phyloP scores from a whole-genome alignment of 768 basidiomycete genomes.

The Xerocomellus amylosporus region DNA sequence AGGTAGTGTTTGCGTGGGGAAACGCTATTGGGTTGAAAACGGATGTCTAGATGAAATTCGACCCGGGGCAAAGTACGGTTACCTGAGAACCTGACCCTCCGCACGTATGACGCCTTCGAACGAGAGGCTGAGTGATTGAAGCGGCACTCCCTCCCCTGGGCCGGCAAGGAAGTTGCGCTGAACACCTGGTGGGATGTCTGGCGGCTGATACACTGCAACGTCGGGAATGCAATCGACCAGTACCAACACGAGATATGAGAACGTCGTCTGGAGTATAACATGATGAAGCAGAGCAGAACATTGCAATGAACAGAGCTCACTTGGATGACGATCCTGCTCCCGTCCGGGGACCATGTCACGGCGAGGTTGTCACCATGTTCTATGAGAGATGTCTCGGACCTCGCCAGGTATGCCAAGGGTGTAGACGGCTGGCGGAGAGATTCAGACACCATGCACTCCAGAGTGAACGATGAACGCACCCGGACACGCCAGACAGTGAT shows the following conservation, averaged over 20 bases:
- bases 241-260: constrained; percentile 76
- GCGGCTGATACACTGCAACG: constrained; percentile 53
- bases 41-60: not conserved
- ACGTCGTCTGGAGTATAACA: constrained; percentile 56
- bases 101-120: constrained; percentile 82
- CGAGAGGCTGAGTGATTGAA: constrained; percentile 65
- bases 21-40: constrained; percentile 44
- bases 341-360: constrained; percentile 82
- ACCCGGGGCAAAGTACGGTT: constrained; percentile 1
- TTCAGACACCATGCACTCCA: not conserved
- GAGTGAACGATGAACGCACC: constrained; percentile 42
- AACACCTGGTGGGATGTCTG: constrained; percentile 45
- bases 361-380: constrained; percentile 81
- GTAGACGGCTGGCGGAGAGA: constrained; percentile 55
- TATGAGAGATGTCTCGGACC: constrained; percentile 71
- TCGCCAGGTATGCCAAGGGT: constrained; percentile 67
- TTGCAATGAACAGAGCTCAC: constrained; percentile 40
- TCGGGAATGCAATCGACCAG: constrained; percentile 57
- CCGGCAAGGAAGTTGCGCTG: constrained; percentile 73
- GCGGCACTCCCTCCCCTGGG: constrained; percentile 71
- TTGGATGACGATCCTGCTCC: constrained; percentile 73
- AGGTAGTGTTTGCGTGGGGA: constrained; percentile 71
- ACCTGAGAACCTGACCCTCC: constrained; percentile 75
- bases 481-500: constrained; percentile 80
- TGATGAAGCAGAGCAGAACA: constrained; percentile 1